These are phyloP conservation scores for Penicillium polonicum DNA, from an alignment of 2,329 filamentous ascomycete genomes.

Conservation along the genomic window DNA sequence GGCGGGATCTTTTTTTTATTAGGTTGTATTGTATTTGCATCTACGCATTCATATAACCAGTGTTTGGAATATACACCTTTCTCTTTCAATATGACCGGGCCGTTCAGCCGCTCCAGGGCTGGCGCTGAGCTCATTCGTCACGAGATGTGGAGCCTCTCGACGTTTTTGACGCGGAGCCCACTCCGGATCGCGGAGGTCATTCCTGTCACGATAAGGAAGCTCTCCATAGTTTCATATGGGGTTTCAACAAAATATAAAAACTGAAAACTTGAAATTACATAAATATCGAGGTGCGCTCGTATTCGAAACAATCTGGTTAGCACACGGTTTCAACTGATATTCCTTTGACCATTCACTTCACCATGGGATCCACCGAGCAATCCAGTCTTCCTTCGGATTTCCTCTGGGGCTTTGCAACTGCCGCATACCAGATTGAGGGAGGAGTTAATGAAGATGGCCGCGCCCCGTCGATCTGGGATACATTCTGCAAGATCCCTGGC, in stretches of 20 bases:
- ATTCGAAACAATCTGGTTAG: neutral
- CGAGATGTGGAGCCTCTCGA: constrained; percentile 15
- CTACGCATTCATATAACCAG: neutral
- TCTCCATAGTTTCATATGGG: constrained; percentile 2
- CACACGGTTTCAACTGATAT: neutral
- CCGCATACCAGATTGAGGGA: constrained; percentile 85
- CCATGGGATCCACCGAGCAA: constrained; percentile 29
- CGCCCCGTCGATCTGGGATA: constrained; percentile 83
- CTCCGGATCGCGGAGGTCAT: constrained; percentile 26
- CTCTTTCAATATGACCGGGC: constrained; percentile 14
- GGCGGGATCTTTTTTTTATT: constrained; percentile 11
- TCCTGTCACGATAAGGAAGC: constrained; percentile 29
- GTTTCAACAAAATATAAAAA: neutral
- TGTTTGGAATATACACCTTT: neutral
- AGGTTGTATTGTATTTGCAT: constrained; percentile 2
- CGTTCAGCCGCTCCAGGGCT: constrained; percentile 7
- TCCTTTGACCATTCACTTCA: constrained; percentile 2
- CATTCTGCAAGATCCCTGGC: constrained; percentile 75
- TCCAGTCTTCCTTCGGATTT: constrained; percentile 64
- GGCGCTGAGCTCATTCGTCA: constrained; percentile 6
- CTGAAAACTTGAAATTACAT: constrained; percentile 2
- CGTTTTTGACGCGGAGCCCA: constrained; percentile 21
- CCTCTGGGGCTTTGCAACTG: constrained; percentile 77
- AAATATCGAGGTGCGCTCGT: constrained; percentile 8
- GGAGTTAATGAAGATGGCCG: constrained; percentile 72